Evolutionary conservation across 305 asterid species (phyloP).

Genomic region (Caryopteris hybrid): DNA sequence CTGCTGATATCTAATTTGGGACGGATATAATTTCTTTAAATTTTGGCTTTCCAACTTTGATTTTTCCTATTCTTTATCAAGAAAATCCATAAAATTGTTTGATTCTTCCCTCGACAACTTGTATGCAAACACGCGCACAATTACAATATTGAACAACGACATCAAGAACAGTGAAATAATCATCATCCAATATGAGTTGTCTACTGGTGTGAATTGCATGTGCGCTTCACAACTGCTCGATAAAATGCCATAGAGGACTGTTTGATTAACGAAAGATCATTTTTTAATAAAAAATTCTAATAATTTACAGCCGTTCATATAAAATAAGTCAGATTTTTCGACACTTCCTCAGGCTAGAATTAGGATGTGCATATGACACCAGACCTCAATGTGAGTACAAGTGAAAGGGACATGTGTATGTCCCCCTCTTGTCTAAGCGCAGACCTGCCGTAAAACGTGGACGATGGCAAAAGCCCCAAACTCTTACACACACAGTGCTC

Average conservation of each 20-base stretch:
- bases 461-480: conserved; percentile 14
- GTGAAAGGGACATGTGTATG: conserved; percentile 30
- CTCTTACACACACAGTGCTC: background rate
- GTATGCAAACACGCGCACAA: background rate
- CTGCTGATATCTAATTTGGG: too few relatives aligned
- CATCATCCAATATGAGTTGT: conserved; percentile 16
- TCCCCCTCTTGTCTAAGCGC: conserved; percentile 9
- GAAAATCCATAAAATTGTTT: background rate
- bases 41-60: background rate
- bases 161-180: conserved; percentile 13
- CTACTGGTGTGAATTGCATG: background rate
- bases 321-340: conserved; percentile 6
- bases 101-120: background rate
- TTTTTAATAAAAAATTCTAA: background rate
- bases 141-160: background rate
- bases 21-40: background rate
- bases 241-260: conserved; percentile 9
- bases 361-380: conserved; percentile 7
- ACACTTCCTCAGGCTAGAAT: background rate
- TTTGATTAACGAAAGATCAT: background rate
- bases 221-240: conserved; percentile 12
- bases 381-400: background rate
- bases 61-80: background rate
- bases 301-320: conserved; percentile 18
- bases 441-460: conserved; percentile 24